phyloP scores from a whole-genome alignment of 78 protist species.

The Dictyostelium citrinum region DNA sequence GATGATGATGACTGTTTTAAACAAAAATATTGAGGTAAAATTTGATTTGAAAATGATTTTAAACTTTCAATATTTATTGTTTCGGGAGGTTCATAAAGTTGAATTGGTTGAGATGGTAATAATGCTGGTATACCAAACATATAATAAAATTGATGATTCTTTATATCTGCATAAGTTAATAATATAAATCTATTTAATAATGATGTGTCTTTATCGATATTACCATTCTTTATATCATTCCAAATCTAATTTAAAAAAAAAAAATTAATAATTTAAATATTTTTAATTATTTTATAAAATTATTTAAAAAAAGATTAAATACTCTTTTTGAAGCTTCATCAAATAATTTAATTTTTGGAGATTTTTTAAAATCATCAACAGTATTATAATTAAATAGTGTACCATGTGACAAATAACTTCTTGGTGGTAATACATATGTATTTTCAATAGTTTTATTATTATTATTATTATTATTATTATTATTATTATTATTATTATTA shows the following conservation, averaged over 20 bases:
- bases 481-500: too few relatives aligned
- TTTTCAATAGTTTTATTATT: background rate
- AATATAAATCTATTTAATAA: constrained; percentile 77
- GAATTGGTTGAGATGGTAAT: constrained; percentile 45
- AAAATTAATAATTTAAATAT: too few relatives aligned
- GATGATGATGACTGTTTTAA: background rate
- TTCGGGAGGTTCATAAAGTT: background rate
- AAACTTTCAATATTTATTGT: background rate
- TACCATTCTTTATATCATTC: constrained; percentile 80
- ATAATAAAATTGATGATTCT: constrained; percentile 88
- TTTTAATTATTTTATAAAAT: too few relatives aligned
- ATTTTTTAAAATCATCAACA: constrained; percentile 59
- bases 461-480: too few relatives aligned
- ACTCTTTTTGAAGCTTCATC: constrained; percentile 54
- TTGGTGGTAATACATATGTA: constrained; percentile 20
- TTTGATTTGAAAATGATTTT: background rate
- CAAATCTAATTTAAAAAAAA: constrained; percentile 26
- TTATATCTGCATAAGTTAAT: constrained; percentile 91
- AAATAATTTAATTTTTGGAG: constrained; percentile 52
- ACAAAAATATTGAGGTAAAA: background rate
- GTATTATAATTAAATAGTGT: constrained; percentile 59
- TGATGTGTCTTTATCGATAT: constrained; percentile 60
- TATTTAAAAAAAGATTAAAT: too few relatives aligned
- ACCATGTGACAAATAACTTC: constrained; percentile 24
- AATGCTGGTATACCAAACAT: constrained; percentile 91